These are phyloP conservation scores for Euphrasia confusa DNA, from an alignment of 257 asterid genomes.

Conservation along the genomic window DNA sequence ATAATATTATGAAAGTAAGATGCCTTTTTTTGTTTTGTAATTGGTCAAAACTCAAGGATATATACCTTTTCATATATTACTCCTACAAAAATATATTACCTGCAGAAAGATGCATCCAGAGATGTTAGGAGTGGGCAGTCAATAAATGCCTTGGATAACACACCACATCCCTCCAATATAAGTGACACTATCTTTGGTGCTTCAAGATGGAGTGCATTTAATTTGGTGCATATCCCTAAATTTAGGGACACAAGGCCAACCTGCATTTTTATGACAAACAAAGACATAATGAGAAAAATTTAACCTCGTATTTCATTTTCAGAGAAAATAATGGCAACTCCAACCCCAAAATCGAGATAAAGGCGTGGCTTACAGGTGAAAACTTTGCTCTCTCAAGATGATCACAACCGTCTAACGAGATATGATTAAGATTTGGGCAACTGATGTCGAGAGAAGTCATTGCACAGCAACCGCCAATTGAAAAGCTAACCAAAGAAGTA, in stretches of 20 bases:
- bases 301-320: too few relatives aligned
- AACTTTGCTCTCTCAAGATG: constrained; percentile 72
- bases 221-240: constrained; percentile 73
- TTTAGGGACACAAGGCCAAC: constrained; percentile 75
- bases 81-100: constrained; percentile 31
- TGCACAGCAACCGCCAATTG: constrained; percentile 75
- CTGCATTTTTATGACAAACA: constrained; percentile 34
- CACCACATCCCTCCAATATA: constrained; percentile 81
- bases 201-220: constrained; percentile 53
- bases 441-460: constrained; percentile 54
- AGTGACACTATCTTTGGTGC: constrained; percentile 68
- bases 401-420: constrained; percentile 73
- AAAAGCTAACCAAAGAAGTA: constrained; percentile 53
- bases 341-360: constrained; percentile 1
- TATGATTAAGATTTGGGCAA: constrained; percentile 64
- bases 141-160: constrained; percentile 59
- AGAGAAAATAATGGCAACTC: too few relatives aligned
- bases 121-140: constrained; percentile 66
- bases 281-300: constrained; percentile 11
- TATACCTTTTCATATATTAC: too few relatives aligned
- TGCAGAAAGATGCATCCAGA: constrained; percentile 87
- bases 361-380: constrained; percentile 50
- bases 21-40: too few relatives aligned
- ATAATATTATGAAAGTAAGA: too few relatives aligned
- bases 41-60: too few relatives aligned